Evolutionary conservation across 768 basidiomycete genomes (phyloP), one percentile per base, ranked within the genome.

Genomic region (Suillus weaverae): DNA sequence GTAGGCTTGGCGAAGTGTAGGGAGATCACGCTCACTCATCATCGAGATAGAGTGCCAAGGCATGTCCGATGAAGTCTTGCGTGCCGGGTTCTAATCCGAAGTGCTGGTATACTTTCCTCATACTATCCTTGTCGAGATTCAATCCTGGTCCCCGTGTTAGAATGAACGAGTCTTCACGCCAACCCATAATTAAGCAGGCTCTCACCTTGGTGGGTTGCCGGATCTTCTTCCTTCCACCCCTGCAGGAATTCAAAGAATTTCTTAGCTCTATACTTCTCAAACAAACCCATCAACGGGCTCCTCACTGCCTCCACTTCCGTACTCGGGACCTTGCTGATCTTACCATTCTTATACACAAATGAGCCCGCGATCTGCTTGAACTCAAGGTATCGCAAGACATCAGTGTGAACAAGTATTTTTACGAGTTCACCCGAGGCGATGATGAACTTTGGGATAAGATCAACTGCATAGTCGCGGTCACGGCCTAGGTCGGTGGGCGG

Each of bases 361-460:
- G 93, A 95, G 62, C 97, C 97, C 0, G 97, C 95, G 79, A 99
- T 98, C 81, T 98, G 97, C 83, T 99, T 99, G 85, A 99, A 99
- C 76, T 99, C 97, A 73, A 99, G 90, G 80, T 99, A 99, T 66
- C 95, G 90, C 48, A 93, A 96, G 67, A 99, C 97, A 75, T 99
- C 95, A 68, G 97, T 99, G 82, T 99, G 96, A 48, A 99, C 95
- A 68, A 99, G 90, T 79, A 99, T 99, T 79, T 90, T 91, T 61
- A 96, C 97, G 73, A 99, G 89, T 78, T 98, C 96, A 62, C 97
- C 97, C 13, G 94, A 95, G 35, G 97, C 91, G 71, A 99, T 95
- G 83, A 99, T 99, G 83, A 99, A 99, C 80, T 99, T 99, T 75
- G 97, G 96, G 72, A 98, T 91, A 69, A 98, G 89, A 83, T 98